Evolutionary conservation across 2,329 filamentous ascomycete genomes (phyloP), one percentile per base, ranked within the genome.

Genomic region (Botrytis hyacinthi): DNA sequence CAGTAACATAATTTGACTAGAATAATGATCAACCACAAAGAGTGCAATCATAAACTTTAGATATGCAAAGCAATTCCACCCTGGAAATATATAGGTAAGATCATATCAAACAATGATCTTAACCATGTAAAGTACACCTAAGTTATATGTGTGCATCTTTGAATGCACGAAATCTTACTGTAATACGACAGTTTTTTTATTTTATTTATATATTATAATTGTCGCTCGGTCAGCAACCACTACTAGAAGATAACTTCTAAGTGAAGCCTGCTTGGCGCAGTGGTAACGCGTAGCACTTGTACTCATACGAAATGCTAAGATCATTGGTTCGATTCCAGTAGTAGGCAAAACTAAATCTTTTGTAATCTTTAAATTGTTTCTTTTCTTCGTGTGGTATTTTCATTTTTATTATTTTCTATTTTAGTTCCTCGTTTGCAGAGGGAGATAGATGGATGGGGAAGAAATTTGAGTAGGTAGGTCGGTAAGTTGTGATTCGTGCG

Each of bases 291-390:
- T 69, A 69, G 66, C 66, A 69, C 66, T 69, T 69, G 66, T 69
- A 69, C 42, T 0, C 0, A 22, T 14, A 42, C 6, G 40, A 37
- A 44, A 69, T 69, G 66, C 66, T 69, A 69, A 69, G 66, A 69
- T 69, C 66, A 69, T 69, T 69, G 66, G 66, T 69, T 69, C 66
- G 66, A 69, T 69, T 69, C 66, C 66, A 69, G 66, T 69, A 69
- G 51, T 69, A 69, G 66, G 66, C 66, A 68, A 4, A 2, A n/a
- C n/a, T n/a, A n/a, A n/a, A 37, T 2, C 0, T 46, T 51, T 51
- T 20, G 2, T 4, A 0, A 0, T 18, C 14, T 44, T 32, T 14
- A n/a, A n/a, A n/a, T n/a, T n/a, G 8, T 37, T 37, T 37, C 37
- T 37, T 37, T 40, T 40, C 9, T 40, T 40, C 10, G 10, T 40